Evolutionary conservation across 2,329 filamentous ascomycete genomes (phyloP).

Genomic region (Pezicula radicicola): DNA sequence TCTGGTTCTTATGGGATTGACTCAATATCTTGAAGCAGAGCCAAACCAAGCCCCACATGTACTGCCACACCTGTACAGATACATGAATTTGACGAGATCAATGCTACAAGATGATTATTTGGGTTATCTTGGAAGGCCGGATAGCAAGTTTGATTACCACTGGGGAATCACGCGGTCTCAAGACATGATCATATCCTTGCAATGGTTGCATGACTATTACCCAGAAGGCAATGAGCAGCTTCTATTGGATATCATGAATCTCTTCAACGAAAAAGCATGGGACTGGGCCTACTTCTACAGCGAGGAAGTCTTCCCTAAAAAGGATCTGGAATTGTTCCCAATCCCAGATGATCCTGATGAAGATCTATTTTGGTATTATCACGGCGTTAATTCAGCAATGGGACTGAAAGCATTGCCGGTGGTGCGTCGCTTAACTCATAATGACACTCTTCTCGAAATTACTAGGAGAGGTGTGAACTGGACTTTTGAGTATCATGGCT

Average conservation of each 20-base stretch:
- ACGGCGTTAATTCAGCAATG: constrained; percentile 36
- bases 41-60: neutral
- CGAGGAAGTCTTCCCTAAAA: constrained; percentile 14
- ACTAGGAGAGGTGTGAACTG: constrained; percentile 35
- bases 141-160: constrained; percentile 35
- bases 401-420: constrained; percentile 37
- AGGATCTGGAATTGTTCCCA: constrained; percentile 3
- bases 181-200: constrained; percentile 30
- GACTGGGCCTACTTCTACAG: constrained; percentile 21
- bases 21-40: constrained; percentile 41
- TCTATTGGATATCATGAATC: constrained; percentile 28
- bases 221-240: constrained; percentile 17
- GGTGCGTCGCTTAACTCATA: constrained; percentile 37
- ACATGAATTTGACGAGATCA: constrained; percentile 44
- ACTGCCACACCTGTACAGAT: constrained; percentile 26
- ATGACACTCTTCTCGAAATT: constrained; percentile 31
- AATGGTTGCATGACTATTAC: constrained; percentile 32
- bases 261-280: constrained; percentile 13
- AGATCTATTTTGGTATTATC: constrained; percentile 16
- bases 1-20: constrained; percentile 5
- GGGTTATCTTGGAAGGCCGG: constrained; percentile 42
- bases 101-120: constrained; percentile 53
- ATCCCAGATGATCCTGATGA: constrained; percentile 6
- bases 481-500: constrained; percentile 35
- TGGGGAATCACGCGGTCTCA: constrained; percentile 13